Evolutionary conservation across 1,284 basidiomycete species (phyloP).

Genomic region (Thecaphora frezii): DNA sequence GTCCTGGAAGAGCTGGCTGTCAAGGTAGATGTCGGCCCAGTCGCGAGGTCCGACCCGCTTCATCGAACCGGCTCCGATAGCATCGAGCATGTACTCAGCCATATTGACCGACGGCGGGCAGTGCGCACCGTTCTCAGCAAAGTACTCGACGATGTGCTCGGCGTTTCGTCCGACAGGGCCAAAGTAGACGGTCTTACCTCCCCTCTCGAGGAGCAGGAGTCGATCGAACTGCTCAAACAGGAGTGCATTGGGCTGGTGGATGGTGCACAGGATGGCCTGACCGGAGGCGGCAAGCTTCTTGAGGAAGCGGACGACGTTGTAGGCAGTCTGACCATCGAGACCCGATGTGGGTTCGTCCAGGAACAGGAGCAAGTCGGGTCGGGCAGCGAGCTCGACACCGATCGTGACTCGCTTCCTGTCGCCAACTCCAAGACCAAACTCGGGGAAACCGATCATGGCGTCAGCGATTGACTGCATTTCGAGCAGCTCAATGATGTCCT

Average conservation of each 20-base stretch:
- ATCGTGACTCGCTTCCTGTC: constrained; percentile 71
- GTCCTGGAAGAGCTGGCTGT: constrained; percentile 15
- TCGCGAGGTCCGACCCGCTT: constrained; percentile 59
- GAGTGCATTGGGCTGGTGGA: constrained; percentile 37
- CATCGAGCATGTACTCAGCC: constrained; percentile 62
- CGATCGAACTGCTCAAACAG: constrained; percentile 37
- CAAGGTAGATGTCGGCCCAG: constrained; percentile 69
- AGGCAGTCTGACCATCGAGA: constrained; percentile 32
- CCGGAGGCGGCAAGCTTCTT: constrained; percentile 33
- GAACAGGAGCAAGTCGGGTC: constrained; percentile 62
- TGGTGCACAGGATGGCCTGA: constrained; percentile 39
- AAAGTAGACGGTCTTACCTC: constrained; percentile 36
- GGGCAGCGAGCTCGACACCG: constrained; percentile 35
- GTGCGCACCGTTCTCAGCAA: constrained; percentile 18
- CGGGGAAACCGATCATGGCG: constrained; percentile 67
- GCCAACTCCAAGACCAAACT: constrained; percentile 64
- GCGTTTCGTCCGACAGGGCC: constrained; percentile 25
- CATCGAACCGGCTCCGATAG: constrained; percentile 58
- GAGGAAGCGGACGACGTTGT: constrained; percentile 36
- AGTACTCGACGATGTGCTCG: constrained; percentile 26
- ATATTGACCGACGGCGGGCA: constrained; percentile 65
- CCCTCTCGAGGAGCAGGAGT: constrained; percentile 23
- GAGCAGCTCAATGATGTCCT: constrained; percentile 76
- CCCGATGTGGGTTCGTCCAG: constrained; percentile 49
- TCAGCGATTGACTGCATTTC: constrained; percentile 73